These are phyloP conservation scores for Onygenales sp. DNA, from an alignment of 2,329 filamentous ascomycete species.

Conservation along the genomic window DNA sequence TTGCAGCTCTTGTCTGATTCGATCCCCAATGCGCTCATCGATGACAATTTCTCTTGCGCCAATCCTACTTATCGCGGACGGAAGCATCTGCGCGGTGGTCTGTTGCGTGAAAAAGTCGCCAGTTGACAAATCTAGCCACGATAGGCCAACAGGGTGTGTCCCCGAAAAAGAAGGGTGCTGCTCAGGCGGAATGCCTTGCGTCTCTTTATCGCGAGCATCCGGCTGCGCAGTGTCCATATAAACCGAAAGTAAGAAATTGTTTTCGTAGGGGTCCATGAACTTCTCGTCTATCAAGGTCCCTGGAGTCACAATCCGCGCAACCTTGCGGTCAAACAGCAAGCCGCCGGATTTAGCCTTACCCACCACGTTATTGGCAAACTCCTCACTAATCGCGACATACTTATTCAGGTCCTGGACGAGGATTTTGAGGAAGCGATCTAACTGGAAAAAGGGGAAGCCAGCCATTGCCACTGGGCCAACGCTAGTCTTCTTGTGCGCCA, in stretches of 20 bases:
- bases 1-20: conserved; percentile 53
- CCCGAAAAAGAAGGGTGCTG: conserved; percentile 22
- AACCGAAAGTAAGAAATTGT: conserved; percentile 84
- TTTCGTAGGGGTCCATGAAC: conserved; percentile 89
- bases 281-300: conserved; percentile 95
- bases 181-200: conserved; percentile 15
- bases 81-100: conserved; percentile 59
- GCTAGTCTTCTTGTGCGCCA: conserved; percentile 69
- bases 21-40: conserved; percentile 51
- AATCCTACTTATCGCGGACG: conserved; percentile 75
- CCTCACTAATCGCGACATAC: conserved; percentile 89
- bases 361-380: conserved; percentile 66
- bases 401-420: conserved; percentile 84
- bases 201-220: conserved; percentile 8
- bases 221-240: conserved; percentile 43
- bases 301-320: conserved; percentile 82
- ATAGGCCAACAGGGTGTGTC: conserved; percentile 57
- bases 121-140: conserved; percentile 92
- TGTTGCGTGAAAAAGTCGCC: conserved; percentile 85
- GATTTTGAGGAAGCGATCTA: conserved; percentile 86
- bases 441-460: conserved; percentile 85
- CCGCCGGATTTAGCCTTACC: conserved; percentile 66
- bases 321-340: conserved; percentile 71
- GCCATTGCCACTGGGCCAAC: conserved; percentile 80
- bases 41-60: conserved; percentile 77